Conservation (phyloP, 2,329 filamentous ascomycete genomes). For the Pyricularia grisea region DNA sequence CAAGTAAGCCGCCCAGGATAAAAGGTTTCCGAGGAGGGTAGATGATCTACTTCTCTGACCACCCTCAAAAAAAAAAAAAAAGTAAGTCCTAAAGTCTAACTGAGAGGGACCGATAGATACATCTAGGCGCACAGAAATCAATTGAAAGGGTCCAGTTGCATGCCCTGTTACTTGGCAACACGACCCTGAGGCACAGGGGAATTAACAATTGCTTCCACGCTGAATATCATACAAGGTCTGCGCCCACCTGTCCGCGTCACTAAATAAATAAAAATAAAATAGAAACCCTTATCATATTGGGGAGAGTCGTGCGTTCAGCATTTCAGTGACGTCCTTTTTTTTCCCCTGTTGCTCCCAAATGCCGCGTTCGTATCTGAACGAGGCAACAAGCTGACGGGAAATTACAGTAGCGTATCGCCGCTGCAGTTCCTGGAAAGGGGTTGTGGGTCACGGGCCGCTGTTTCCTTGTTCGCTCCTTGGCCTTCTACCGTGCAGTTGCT, state of each 20-base stretch:
- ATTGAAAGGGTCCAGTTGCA: no score
- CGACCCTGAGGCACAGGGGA: no score
- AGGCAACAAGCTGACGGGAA: background rate
- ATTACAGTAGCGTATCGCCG: background rate
- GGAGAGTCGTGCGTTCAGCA: no score
- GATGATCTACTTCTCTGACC: background rate
- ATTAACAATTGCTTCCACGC: no score
- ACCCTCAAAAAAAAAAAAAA: background rate
- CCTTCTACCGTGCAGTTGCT: background rate
- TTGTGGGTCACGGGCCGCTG: background rate
- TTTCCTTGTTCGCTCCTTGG: background rate
- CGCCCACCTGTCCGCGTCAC: no score
- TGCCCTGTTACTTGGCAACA: no score
- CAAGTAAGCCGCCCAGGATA: background rate
- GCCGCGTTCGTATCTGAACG: background rate
- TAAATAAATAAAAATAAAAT: no score
- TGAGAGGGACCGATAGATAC: no score
- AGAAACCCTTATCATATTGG: no score
- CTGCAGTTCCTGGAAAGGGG: background rate
- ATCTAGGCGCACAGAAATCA: no score
- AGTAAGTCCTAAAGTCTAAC: no score
- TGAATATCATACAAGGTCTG: no score
- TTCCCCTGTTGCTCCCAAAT: background rate
- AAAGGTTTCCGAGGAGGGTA: background rate
- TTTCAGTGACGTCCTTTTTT: background rate